Evolutionary conservation across 2,329 filamentous ascomycete genomes (phyloP).

Genomic region (Lecanicillium sp.): DNA sequence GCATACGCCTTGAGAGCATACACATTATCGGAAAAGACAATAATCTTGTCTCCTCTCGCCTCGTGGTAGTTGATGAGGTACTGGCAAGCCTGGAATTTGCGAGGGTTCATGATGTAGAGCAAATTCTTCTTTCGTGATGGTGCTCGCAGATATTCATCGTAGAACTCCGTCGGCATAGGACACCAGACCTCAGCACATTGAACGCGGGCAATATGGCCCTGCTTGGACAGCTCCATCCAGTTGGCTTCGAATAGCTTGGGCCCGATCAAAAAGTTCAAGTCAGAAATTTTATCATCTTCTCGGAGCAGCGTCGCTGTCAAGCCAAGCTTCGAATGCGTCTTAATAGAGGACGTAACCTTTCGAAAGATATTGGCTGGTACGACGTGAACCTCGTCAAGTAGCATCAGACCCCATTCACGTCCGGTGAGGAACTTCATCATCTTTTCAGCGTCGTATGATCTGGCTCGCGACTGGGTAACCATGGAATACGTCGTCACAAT

Average conservation of each 20-base stretch:
- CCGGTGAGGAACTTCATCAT: constrained; percentile 92
- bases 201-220: constrained; percentile 93
- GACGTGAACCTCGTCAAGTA: constrained; percentile 95
- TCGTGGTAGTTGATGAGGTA: constrained; percentile 99
- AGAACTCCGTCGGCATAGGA: constrained; percentile 98
- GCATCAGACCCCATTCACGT: constrained; percentile 95
- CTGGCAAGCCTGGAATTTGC: constrained; percentile 94
- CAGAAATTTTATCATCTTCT: constrained; percentile 97
- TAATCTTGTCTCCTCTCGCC: constrained; percentile 89
- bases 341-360: constrained; percentile 86
- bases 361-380: constrained; percentile 95
- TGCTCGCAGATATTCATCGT: constrained; percentile 80
- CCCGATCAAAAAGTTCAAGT: constrained; percentile 94
- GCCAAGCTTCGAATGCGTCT: constrained; percentile 90
- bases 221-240: constrained; percentile 97
- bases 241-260: constrained; percentile 98
- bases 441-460: constrained; percentile 88
- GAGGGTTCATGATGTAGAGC: constrained; percentile 94
- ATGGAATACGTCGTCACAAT: constrained; percentile 98
- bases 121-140: constrained; percentile 40
- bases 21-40: constrained; percentile 96
- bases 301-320: constrained; percentile 87
- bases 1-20: constrained; percentile 86
- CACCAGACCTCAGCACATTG: constrained; percentile 99
- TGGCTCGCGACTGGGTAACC: constrained; percentile 85